Evolutionary conservation across 345 rosid species (phyloP), one percentile per base, ranked within the genome.

Genomic region (Ailanthus altissimus): DNA sequence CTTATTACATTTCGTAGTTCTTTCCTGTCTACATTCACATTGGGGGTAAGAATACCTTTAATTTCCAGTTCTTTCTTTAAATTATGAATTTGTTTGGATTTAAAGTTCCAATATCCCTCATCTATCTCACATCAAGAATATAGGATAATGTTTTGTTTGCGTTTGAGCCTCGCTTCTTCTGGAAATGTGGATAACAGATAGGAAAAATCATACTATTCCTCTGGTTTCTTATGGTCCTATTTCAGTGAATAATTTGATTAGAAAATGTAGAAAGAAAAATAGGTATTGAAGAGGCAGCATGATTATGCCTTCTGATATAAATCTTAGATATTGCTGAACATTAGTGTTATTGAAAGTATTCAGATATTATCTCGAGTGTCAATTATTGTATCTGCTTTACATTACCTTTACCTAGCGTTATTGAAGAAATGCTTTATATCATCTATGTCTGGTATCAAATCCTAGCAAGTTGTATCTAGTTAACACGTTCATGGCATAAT

Each of bases 31-130:
- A 81, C 84, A 66, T 86, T 84, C 78, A 77, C 80, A 5, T 74
- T 89, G 77, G 92, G 91, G 85, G 92, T 89, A 80, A 89, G 88
- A 45, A 65, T 71, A 47, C 77, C 20, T 78, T 75, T 49, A 67
- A 72, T 62, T 14, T 59, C 1, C 36, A n/a, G n/a, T 59, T n/a
- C 43, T 15, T n/a, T 49, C 13, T 6, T 60, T 8, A 10, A 21
- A 9, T 67, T 56, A 57, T 18, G 57, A 73, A 59, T 26, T 45
- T 16, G 21, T 0, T 46, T 3, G 26, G 43, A 5, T 73, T 59
- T 73, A 10, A 73, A 10, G 67, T 28, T 50, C 56, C 21, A 11
- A 6, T 9, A 72, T 13, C 66, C 38, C 53, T 72, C 64, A 38
- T 42, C 12, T 42, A 8, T 21, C 21, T 40, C 25, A 23, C 13